Base-by-base conservation (phyloP, 805 yeast species). In the Hanseniaspora occidentalis region DNA sequence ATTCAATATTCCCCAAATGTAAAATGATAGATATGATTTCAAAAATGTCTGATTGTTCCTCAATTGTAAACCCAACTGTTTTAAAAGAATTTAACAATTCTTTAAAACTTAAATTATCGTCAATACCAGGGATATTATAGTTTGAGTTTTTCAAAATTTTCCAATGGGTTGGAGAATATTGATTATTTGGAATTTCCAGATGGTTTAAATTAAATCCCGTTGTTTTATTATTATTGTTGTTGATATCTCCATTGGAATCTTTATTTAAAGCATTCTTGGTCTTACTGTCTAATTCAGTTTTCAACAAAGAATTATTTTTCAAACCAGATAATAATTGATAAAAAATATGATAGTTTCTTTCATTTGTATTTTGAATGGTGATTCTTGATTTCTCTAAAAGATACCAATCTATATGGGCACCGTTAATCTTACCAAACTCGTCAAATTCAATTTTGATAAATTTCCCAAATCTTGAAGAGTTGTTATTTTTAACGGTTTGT, bases 401-500 rank as follows among this genome's bases (percentile, higher is more conserved):
- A 52, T 92, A 92, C 84, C 95, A 92, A 51, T 89, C 96, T 38
- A 92, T 85, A 48, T 83, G 79, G 9, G 97, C 97, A 10, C 96
- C 96, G 17, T 73, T 67, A 35, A 92, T 79, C 44, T 70, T 70
- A 3, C 84, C 84, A 9, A 68, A 57, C 3, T 63, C 51, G 42
- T 72, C 69, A 50, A 89, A 84, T 54, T 78, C 85, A 44, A 92
- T 83, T 53, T 86, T 81, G 47, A 92, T 84, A 54, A 92, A 92
- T 62, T 92, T 92, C 29, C 99, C 99, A 58, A 92, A 92, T 54
- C 99, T 74, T 5, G 97, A 89, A 3, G 96, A 86, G 60, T 92
- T 92, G 58, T 88, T 78, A 57, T 92, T 92, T 52, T 92, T 74
- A 13, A 85, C 84, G 0, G 99, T 92, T 53, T 89, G 95, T 2